Evolutionary conservation across 768 basidiomycete species (phyloP), one percentile per base, ranked within the genome.

Genomic region (Termitomyces sp.): DNA sequence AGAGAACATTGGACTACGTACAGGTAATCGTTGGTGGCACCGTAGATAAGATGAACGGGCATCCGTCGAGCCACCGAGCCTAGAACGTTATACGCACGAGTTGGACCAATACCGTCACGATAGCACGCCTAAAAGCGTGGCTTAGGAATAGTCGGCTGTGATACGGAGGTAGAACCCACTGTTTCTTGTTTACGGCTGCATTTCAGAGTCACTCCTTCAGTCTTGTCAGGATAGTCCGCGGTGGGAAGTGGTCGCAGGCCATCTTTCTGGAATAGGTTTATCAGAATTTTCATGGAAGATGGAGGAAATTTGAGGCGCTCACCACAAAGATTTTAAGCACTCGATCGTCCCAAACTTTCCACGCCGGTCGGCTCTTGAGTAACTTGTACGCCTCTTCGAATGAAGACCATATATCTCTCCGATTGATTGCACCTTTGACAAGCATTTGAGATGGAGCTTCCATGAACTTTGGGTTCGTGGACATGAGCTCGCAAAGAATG

Each of bases 341-440:
- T 13, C 84, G 69, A 28, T 79, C 76, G 65, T 85, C 84, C 84
- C 84, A 86, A 0, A 64, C 59, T 67, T 78, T 76, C 75, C 78
- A 83, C 12, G 77, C 69, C 38, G 70, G 68, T 32, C 80, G 69
- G 8, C 70, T 61, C 58, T 76, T 78, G 57, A 85, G 63, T 4
- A 63, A 11, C 22, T 69, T 69, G 49, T 73, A 78, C 1, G 84
- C 85, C 36, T 81, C 82, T 60, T 80, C 80, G 13, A 66, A 73
- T n/a, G 78, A 81, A 0, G 79, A 67, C 85, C 84, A 87, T 9
- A 77, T 74, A 66, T 85, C 84, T 4, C 81, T 71, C 15, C 84
- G 75, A 40, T 72, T 77, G 39, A 62, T 56, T 1, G 79, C 74
- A 6, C 75, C 78, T 6, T 50, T 59, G 3, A 59, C 63, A 7